These are phyloP conservation scores for Phaffomyces opuntiae DNA, from an alignment of 805 yeast species.

Conservation along the genomic window DNA sequence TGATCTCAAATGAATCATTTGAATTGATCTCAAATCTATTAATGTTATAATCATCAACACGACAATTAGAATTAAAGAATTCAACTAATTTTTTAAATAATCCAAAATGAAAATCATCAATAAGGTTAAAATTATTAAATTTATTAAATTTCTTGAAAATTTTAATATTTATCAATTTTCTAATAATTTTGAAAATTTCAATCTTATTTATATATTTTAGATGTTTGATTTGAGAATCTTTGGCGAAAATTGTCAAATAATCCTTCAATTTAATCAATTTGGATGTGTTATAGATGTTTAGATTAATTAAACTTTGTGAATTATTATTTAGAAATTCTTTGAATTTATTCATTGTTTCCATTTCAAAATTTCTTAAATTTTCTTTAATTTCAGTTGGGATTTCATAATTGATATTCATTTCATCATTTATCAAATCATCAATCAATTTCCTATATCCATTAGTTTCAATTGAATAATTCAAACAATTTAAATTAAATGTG, in stretches of 20 bases:
- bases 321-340: no score
- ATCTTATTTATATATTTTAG: conserved; percentile 2
- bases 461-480: background rate
- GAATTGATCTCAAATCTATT: background rate
- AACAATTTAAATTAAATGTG: background rate
- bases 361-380: no score
- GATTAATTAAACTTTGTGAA: no score
- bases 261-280: no score
- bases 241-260: background rate
- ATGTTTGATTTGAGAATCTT: background rate
- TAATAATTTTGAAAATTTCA: conserved; percentile 5
- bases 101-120: conserved; percentile 16
- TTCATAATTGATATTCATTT: no score
- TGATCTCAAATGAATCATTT: background rate
- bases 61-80: conserved; percentile 10
- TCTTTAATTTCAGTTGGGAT: no score
- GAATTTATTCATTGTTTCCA: no score
- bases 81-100: conserved; percentile 13
- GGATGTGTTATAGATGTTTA: no score
- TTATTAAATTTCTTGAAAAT: conserved; percentile 7
- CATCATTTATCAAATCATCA: background rate
- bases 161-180: conserved; percentile 9
- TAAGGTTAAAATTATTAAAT: conserved; percentile 5
- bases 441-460: background rate
- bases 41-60: conserved; percentile 16